Evolutionary conservation across 257 asterid genomes (phyloP).

Genomic region (Solanum neorickii): DNA sequence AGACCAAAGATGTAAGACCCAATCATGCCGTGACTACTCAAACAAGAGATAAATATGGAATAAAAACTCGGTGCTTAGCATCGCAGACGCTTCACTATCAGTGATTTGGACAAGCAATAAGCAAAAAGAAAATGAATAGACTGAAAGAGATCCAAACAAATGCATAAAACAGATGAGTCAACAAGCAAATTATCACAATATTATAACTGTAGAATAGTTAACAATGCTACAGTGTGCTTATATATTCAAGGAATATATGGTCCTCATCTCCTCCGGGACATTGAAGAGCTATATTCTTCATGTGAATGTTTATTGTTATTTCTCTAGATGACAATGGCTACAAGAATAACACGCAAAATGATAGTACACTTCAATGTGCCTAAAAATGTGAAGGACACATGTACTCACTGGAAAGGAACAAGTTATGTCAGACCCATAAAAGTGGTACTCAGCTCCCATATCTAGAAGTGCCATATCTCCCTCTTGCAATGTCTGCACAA

Average conservation of each 20-base stretch:
- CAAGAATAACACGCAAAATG: not conserved
- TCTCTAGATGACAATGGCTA: not conserved
- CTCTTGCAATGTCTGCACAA: constrained; percentile 53
- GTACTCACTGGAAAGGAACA: constrained; percentile 86
- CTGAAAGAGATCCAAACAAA: not conserved
- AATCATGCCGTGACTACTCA: not conserved
- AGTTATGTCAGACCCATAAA: constrained; percentile 95
- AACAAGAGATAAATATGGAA: not conserved
- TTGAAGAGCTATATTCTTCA: not conserved
- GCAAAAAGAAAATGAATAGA: not conserved
- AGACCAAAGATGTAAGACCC: not conserved
- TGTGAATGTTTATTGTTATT: not conserved
- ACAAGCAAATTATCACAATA: not conserved
- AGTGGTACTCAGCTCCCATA: constrained; percentile 97
- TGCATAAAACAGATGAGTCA: not conserved
- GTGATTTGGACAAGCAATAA: not conserved
- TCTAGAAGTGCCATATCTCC: constrained; percentile 95
- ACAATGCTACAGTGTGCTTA: not conserved
- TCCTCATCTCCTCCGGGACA: not conserved
- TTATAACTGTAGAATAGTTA: not conserved
- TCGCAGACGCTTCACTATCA: not conserved
- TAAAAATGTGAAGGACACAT: not conserved
- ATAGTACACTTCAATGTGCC: not conserved
- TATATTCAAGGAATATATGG: not conserved
- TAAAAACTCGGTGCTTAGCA: not conserved